phyloP scores from a whole-genome alignment of 331 rosid species.

The Quercus lobata region DNA sequence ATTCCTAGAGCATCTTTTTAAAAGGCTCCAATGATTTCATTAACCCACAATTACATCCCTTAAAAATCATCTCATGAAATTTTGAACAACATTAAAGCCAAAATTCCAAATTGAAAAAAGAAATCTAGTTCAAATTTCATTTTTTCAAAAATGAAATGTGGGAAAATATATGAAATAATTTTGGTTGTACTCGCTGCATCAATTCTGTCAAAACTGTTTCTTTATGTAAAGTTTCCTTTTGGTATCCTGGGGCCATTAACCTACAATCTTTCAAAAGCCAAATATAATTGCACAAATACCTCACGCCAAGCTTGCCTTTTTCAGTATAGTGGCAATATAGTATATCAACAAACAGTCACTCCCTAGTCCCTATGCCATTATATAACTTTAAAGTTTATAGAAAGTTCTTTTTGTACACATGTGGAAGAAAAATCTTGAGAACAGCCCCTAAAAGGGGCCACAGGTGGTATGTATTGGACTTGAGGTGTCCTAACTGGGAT shows the following conservation, averaged over 20 bases:
- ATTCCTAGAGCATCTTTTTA: too few relatives aligned
- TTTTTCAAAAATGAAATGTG: too few relatives aligned
- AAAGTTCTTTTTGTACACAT: background rate
- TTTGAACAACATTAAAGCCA: too few relatives aligned
- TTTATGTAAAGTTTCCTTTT: background rate
- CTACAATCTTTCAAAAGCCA: background rate
- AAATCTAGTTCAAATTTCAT: too few relatives aligned
- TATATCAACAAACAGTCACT: background rate
- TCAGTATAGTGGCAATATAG: background rate
- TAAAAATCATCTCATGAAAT: too few relatives aligned
- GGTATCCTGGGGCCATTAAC: background rate
- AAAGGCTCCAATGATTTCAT: too few relatives aligned
- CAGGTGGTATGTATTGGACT: background rate
- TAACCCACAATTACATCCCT: too few relatives aligned
- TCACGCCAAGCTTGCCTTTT: background rate
- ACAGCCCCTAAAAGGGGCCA: background rate
- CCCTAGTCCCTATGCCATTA: background rate
- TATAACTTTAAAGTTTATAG: background rate
- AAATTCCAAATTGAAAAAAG: too few relatives aligned
- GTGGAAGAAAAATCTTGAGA: background rate
- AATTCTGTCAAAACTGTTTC: background rate
- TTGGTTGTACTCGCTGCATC: background rate
- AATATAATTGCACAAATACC: background rate
- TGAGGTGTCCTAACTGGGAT: background rate
- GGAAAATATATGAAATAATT: background rate